phyloP scores from a whole-genome alignment of 352 stramenopile species.

The Saprolegnia parasitica region DNA sequence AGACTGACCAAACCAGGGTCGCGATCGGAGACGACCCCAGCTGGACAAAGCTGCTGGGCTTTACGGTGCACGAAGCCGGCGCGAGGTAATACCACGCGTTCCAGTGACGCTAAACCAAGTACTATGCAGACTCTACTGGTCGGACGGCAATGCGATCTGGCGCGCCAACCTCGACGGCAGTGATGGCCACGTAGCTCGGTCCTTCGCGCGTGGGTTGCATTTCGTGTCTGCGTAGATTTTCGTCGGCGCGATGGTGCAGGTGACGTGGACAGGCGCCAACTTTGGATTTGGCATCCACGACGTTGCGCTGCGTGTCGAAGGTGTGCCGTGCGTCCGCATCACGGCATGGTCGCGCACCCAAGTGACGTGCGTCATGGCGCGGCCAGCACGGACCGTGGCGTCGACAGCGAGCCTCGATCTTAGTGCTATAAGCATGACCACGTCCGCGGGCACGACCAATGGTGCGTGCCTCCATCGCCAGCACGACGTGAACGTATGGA shows the following conservation, averaged over 20 bases:
- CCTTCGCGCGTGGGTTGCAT: neutral
- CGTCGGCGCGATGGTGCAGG: neutral
- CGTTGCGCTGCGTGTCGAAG: slow-evolving; percentile 6
- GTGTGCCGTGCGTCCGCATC: slow-evolving; percentile 2
- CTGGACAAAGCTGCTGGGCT: slow-evolving; percentile 14
- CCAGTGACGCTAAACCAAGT: neutral
- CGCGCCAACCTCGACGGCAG: slow-evolving; percentile 13
- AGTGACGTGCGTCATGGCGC: slow-evolving; percentile 14
- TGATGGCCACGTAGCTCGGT: neutral
- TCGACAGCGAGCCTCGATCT: neutral
- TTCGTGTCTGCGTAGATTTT: slow-evolving; percentile 13
- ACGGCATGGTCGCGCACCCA: slow-evolving; percentile 8
- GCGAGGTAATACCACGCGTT: neutral
- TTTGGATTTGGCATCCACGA: neutral
- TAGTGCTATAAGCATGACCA: neutral
- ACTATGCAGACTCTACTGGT: slow-evolving; percentile 20
- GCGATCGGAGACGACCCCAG: neutral
- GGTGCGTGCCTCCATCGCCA: neutral
- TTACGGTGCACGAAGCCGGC: slow-evolving; percentile 8
- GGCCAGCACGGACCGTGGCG: neutral
- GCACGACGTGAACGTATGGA: neutral
- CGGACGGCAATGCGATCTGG: slow-evolving; percentile 18
- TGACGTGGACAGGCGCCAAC: slow-evolving; percentile 19
- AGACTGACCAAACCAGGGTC: neutral
- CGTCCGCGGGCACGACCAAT: neutral